A percentile compares a stretch with the other conserved stretches of the same genome.
These are phyloP conservation scores for Hanseniaspora vineae DNA, from an alignment of 805 yeast genomes.

Conservation along the genomic window DNA sequence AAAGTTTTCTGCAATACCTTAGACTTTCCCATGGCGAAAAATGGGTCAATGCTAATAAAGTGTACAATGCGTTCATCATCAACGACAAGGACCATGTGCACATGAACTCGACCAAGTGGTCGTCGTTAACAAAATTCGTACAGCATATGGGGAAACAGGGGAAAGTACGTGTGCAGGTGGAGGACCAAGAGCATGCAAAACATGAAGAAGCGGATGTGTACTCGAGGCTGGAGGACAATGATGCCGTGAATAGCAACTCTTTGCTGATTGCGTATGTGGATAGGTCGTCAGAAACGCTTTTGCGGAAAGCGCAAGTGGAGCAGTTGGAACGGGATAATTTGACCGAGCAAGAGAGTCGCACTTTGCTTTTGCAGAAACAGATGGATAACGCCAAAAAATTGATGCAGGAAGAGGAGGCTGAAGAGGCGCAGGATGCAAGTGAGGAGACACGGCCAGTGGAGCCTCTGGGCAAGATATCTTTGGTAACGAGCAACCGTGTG, in stretches of 20 bases:
- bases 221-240: conserved; percentile 19
- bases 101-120: conserved; percentile 81
- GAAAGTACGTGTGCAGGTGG: conserved; percentile 34
- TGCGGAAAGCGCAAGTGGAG: conserved; percentile 26
- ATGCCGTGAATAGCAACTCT: conserved; percentile 27
- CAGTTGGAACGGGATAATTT: conserved; percentile 26
- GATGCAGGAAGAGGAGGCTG: conserved; percentile 25
- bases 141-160: conserved; percentile 46
- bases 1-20: conserved; percentile 51
- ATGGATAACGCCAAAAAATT: conserved; percentile 18
- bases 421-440: conserved; percentile 1
- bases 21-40: conserved; percentile 71
- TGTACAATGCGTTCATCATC: conserved; percentile 75
- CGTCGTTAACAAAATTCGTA: conserved; percentile 54
- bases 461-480: not conserved
- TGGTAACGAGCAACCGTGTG: conserved; percentile 1
- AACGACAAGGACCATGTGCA: conserved; percentile 75
- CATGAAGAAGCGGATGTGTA: conserved; percentile 11
- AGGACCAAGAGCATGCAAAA: not conserved
- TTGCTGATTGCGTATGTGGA: conserved; percentile 41
- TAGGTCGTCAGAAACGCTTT: conserved; percentile 34
- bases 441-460: not conserved
- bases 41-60: conserved; percentile 50
- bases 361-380: conserved; percentile 37
- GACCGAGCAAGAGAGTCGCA: conserved; percentile 35